These are phyloP conservation scores for Kodamaea arcana DNA, from an alignment of 1,139 yeast genomes.

Conservation along the genomic window DNA sequence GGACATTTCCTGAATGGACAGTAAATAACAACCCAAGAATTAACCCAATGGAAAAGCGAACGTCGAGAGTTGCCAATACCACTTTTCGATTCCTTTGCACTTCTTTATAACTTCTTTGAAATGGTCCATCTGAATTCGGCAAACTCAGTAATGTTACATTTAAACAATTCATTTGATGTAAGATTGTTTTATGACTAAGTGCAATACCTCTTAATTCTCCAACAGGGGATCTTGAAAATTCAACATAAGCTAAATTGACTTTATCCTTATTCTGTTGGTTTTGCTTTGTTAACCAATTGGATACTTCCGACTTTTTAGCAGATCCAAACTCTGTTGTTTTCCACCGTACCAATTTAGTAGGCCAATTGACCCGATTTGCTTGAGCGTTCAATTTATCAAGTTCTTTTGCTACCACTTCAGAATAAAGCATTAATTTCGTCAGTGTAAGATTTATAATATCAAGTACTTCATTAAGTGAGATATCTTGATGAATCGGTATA, in stretches of 20 bases:
- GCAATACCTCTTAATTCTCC: slow-evolving; percentile 95
- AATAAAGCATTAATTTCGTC: slow-evolving; percentile 72
- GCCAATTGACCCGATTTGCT: slow-evolving; percentile 35
- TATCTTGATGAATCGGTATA: slow-evolving; percentile 81
- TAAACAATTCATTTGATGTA: slow-evolving; percentile 82
- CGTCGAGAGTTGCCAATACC: slow-evolving; percentile 72
- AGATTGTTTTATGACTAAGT: slow-evolving; percentile 79
- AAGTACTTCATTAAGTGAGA: slow-evolving; percentile 60
- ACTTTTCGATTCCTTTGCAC: slow-evolving; percentile 29
- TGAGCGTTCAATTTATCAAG: slow-evolving; percentile 55
- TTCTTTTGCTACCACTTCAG: slow-evolving; percentile 71
- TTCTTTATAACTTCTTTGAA: slow-evolving; percentile 30
- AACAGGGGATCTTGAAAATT: slow-evolving; percentile 83
- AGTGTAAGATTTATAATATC: slow-evolving; percentile 72
- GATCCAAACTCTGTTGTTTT: slow-evolving; percentile 85
- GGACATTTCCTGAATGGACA: slow-evolving; percentile 77
- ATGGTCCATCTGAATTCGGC: slow-evolving; percentile 46
- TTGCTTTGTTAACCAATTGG: slow-evolving; percentile 26
- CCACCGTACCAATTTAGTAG: slow-evolving; percentile 58
- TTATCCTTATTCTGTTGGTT: slow-evolving; percentile 35
- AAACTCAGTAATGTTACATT: slow-evolving; percentile 63
- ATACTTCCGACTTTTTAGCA: slow-evolving; percentile 43
- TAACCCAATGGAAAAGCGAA: slow-evolving; percentile 83
- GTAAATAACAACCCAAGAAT: slow-evolving; percentile 78
- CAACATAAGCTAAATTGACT: slow-evolving; percentile 83